Evolutionary conservation across 2,329 filamentous ascomycete species (phyloP).

Genomic region (Colletotrichum aenigma): DNA sequence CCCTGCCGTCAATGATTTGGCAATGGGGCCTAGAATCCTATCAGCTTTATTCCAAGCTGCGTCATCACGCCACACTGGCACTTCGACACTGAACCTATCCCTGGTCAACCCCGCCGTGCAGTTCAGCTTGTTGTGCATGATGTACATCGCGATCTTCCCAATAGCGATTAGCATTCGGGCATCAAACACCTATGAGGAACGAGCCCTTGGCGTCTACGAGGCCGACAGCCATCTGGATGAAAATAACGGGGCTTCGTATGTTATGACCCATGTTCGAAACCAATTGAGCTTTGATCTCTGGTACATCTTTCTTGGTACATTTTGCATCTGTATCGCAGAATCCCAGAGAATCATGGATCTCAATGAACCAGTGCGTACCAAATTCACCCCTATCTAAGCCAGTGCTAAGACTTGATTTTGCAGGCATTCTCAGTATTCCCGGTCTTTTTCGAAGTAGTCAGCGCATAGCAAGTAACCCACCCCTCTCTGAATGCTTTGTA

Average conservation of each 20-base stretch:
- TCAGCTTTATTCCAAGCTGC: constrained; percentile 64
- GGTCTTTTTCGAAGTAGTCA: constrained; percentile 37
- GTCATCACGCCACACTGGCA: constrained; percentile 52
- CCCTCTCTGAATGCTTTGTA: background rate
- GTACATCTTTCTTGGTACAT: constrained; percentile 43
- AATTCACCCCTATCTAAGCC: accelerated
- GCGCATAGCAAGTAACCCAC: constrained; percentile 32
- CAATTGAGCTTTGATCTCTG: constrained; percentile 45
- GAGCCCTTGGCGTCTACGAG: constrained; percentile 61
- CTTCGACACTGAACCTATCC: constrained; percentile 53
- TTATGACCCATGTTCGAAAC: constrained; percentile 38
- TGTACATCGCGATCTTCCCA: constrained; percentile 68
- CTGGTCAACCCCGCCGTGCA: constrained; percentile 58
- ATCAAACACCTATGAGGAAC: constrained; percentile 66
- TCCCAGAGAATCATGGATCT: background rate
- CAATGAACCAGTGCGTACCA: background rate
- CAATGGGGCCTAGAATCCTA: constrained; percentile 50
- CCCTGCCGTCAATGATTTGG: constrained; percentile 47
- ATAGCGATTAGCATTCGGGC: constrained; percentile 66
- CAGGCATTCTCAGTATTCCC: constrained; percentile 34
- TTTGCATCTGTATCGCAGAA: constrained; percentile 34
- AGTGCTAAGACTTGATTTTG: background rate
- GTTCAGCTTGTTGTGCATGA: constrained; percentile 66
- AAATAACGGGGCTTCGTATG: constrained; percentile 28
- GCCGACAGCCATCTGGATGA: constrained; percentile 33